Evolutionary conservation across 176 grass and related monocot species (phyloP), one percentile per base, ranked within the genome.

Genomic region (Pharus latifolius): DNA sequence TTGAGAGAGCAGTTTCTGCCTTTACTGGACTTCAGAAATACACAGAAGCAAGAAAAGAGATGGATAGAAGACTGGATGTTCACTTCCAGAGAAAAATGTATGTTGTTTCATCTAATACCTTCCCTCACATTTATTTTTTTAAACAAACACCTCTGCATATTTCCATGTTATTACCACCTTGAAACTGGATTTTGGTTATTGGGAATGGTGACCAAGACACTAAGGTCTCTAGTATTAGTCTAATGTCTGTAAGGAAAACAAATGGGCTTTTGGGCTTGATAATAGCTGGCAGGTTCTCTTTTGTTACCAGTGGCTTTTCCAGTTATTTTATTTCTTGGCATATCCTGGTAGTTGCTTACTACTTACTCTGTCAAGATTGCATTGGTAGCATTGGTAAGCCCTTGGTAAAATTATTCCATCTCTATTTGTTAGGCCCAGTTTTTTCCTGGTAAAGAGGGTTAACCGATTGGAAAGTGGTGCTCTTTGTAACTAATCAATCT

Each of bases 21-120:
- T 83, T 90, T 3, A 70, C 56, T 63, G 67, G 60, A 50, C 81
- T 97, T 69, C 74, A 81, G 31, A 88, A 92, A 83, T 80, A 85
- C 23, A 37, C 66, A 66, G 89, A 97, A 90, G 69, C 63, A 75
- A 90, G 78, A 66, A 91, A 83, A 62, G 94, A 92, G 45, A 57
- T 92, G 50, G 89, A 97, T 49, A 81, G 70, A 79, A 92, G 80
- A 68, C 61, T 90, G n/a, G 89, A 97, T n/a, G 82, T 82, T 7
- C 81, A 85, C 16, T 92, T 90, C 61, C 86, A 79, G 54, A 87
- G 94, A 83, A 97, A 86, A 79, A 92, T 92, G 94, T 97, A 97
- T 63, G 83, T 57, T 33, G 6, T 64, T 37, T 76, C n/a, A n/a
- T n/a, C n/a, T n/a, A n/a, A 6, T 61, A 24, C 22, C n/a, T 56